A percentile compares a stretch with the other conserved stretches of the same genome.
These are phyloP conservation scores for Vaccinium myrtillus DNA, from an alignment of 148 eudicot genomes.

Conservation along the genomic window DNA sequence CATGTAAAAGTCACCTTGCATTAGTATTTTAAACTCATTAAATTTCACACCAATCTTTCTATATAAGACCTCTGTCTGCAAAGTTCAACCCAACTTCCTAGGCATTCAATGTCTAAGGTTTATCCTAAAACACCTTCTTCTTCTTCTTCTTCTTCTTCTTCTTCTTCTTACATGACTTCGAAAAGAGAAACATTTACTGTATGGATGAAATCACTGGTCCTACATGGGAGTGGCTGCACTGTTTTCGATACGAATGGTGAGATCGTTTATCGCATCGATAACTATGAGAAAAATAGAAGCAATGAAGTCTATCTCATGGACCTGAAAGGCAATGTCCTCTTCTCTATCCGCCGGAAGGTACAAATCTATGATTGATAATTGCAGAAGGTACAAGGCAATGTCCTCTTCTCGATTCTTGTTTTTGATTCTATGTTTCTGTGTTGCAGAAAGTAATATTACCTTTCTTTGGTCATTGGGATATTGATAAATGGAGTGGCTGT, in stretches of 20 bases:
- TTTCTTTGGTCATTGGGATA: slow-evolving; percentile 50
- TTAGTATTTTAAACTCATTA: background rate
- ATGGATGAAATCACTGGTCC: slow-evolving; percentile 84
- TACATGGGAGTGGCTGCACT: slow-evolving; percentile 70
- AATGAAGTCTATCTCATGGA: slow-evolving; percentile 73
- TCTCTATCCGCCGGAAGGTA: slow-evolving; percentile 63
- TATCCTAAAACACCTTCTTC: slow-evolving; percentile 35
- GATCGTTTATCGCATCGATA: slow-evolving; percentile 71
- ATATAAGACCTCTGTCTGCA: background rate
- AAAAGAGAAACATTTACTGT: slow-evolving; percentile 52
- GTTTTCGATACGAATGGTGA: slow-evolving; percentile 61
- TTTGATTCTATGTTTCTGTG: background rate
- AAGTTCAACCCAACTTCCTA: background rate
- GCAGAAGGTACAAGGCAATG: too few species aligned
- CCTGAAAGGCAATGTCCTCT: slow-evolving; percentile 58
- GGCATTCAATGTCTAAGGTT: slow-evolving; percentile 36
- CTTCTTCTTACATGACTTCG: slow-evolving; percentile 10
- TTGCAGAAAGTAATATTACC: slow-evolving; percentile 43
- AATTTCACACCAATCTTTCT: background rate
- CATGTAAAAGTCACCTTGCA: background rate
- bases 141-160: background rate
- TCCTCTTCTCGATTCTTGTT: background rate
- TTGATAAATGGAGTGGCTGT: slow-evolving; percentile 36
- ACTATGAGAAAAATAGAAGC: slow-evolving; percentile 53
- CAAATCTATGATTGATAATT: background rate